Percentiles rank a stretch among this genome's conserved stretches.
Conservation (phyloP, 805 yeast species). For the Komagataella phaffii region DNA sequence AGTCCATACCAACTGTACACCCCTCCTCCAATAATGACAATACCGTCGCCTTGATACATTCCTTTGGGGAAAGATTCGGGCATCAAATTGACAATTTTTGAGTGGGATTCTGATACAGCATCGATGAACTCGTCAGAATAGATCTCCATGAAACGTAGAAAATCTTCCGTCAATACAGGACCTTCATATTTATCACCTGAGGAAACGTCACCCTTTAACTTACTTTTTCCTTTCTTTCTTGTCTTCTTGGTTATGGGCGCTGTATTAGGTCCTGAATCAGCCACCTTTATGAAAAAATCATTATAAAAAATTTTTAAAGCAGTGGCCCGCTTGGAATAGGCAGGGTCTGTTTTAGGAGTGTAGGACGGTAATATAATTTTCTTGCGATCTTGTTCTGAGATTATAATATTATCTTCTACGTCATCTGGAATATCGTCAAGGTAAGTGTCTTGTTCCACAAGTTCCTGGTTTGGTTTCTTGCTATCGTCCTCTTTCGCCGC, state of each 20-base stretch:
- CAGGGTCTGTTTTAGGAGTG: background rate
- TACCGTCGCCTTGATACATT: constrained; percentile 36
- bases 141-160: background rate
- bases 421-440: background rate
- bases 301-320: background rate
- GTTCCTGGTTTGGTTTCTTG: background rate
- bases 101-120: constrained; percentile 34
- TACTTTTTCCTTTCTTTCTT: background rate
- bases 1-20: constrained; percentile 36
- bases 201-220: background rate
- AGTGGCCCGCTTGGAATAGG: background rate
- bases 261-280: background rate
- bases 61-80: constrained; percentile 27
- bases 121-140: constrained; percentile 26
- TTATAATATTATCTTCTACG: background rate
- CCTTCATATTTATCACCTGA: constrained; percentile 1
- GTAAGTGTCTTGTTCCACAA: background rate
- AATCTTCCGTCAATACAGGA: constrained; percentile 2
- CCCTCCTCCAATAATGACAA: constrained; percentile 54
- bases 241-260: background rate
- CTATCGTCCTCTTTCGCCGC: background rate
- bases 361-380: background rate
- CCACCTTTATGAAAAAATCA: background rate
- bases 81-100: constrained; percentile 25
- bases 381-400: background rate